These are phyloP conservation scores for Magnusiomyces tetraspermus DNA, from an alignment of 1,139 yeast species.

Conservation along the genomic window DNA sequence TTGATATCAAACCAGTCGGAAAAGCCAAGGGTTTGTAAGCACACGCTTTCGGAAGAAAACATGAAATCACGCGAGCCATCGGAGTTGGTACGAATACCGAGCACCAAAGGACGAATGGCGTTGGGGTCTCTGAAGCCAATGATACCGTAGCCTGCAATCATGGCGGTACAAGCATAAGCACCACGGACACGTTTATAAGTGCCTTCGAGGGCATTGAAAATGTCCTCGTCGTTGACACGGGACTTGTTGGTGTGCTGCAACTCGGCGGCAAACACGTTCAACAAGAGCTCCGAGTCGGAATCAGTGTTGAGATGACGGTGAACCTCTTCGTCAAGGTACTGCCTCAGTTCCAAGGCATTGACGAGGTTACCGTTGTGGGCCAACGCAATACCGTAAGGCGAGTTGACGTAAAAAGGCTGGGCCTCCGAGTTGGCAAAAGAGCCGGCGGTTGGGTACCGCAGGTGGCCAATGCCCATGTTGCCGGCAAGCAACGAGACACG, in stretches of 20 bases:
- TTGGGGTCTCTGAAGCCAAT: constrained; percentile 96
- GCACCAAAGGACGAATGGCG: constrained; percentile 84
- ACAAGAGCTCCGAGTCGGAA: constrained; percentile 82
- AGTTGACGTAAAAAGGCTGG: constrained; percentile 95
- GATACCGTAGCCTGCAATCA: constrained; percentile 92
- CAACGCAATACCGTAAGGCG: constrained; percentile 87
- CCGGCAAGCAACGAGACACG: constrained; percentile 78
- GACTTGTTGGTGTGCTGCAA: constrained; percentile 85
- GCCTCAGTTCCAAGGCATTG: constrained; percentile 66
- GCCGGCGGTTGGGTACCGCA: constrained; percentile 98
- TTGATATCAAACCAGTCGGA: constrained; percentile 65
- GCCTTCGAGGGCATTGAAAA: constrained; percentile 76
- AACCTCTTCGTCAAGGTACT: constrained; percentile 81
- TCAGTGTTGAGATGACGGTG: constrained; percentile 97
- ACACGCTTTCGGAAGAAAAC: constrained; percentile 95
- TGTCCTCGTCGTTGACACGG: constrained; percentile 84
- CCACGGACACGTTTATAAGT: constrained; percentile 78
- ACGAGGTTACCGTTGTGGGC: constrained; percentile 94
- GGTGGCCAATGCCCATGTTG: constrained; percentile 89
- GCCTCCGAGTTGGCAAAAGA: constrained; percentile 95
- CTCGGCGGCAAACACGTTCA: constrained; percentile 86
- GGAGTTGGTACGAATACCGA: constrained; percentile 63
- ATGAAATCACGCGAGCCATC: constrained; percentile 82
- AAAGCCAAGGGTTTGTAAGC: constrained; percentile 87
- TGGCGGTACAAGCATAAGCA: constrained; percentile 90